A percentile compares a stretch with the other conserved stretches of the same genome.
These are phyloP conservation scores for Puccinia polysora DNA, from an alignment of 1,284 basidiomycete genomes.

Conservation along the genomic window DNA sequence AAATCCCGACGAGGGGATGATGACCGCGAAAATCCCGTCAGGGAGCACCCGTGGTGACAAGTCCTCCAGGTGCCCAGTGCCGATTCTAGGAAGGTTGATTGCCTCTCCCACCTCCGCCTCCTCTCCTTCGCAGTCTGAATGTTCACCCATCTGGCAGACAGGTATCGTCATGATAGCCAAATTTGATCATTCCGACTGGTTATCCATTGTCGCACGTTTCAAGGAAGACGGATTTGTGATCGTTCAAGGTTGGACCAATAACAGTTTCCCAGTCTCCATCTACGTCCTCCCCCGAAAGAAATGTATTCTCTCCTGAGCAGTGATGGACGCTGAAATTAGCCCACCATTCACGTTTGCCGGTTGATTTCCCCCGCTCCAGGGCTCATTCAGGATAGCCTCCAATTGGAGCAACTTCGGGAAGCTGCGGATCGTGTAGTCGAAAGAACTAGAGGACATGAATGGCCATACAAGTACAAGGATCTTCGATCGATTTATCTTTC, in stretches of 20 bases:
- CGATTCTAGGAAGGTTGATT: too few species aligned
- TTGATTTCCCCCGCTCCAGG: constrained; percentile 10
- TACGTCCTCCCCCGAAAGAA: not conserved
- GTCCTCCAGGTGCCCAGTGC: too few species aligned
- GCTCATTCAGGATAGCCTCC: constrained; percentile 5
- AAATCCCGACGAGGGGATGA: too few species aligned
- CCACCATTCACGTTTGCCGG: not conserved
- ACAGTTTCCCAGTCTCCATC: not conserved
- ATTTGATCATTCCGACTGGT: constrained; percentile 26
- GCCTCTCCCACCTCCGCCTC: too few species aligned
- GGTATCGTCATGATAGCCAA: too few species aligned
- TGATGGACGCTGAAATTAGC: not conserved
- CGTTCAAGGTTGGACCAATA: constrained; percentile 23
- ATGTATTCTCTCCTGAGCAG: not conserved
- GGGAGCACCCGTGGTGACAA: too few species aligned
- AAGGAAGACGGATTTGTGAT: constrained; percentile 21
- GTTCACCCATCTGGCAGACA: too few species aligned
- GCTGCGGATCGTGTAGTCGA: constrained; percentile 19
- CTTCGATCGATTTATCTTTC: not conserved
- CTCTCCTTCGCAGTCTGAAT: too few species aligned
- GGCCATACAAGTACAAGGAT: constrained; percentile 26
- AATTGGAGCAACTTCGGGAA: constrained; percentile 19
- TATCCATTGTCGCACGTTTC: constrained; percentile 14
- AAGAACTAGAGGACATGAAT: constrained; percentile 16
- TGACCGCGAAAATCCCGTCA: too few species aligned